A percentile compares a stretch with the other conserved stretches of the same genome.
phyloP scores from a whole-genome alignment of 495 filamentous ascomycete species.

The Talaromyces stipitatus region DNA sequence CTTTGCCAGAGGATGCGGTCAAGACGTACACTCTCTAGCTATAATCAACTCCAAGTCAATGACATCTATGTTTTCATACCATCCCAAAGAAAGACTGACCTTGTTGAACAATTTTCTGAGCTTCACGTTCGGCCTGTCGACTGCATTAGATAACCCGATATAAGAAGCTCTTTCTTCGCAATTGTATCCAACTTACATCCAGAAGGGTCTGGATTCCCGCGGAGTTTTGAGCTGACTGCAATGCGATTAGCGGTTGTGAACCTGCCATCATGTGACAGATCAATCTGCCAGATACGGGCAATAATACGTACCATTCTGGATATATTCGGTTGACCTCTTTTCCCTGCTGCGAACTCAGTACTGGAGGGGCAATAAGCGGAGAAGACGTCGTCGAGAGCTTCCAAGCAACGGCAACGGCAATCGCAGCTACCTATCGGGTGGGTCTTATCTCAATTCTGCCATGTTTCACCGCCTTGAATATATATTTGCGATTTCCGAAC shows the following conservation, averaged over 20 bases:
- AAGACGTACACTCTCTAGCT: constrained; percentile 65
- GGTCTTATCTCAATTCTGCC: not conserved
- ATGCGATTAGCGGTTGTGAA: not conserved
- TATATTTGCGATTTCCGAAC: not conserved
- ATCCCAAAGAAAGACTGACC: constrained; percentile 37
- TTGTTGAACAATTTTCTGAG: constrained; percentile 98
- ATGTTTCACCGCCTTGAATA: not conserved
- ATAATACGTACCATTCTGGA: not conserved
- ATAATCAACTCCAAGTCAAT: constrained; percentile 25
- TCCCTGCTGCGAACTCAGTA: not conserved
- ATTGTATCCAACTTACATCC: constrained; percentile 59
- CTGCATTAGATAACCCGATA: constrained; percentile 15
- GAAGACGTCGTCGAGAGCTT: not conserved
- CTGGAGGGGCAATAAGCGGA: not conserved
- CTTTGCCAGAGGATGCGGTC: too few relatives aligned
- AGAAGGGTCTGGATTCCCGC: constrained; percentile 96
- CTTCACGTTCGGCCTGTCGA: constrained; percentile 87
- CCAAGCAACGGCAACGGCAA: not conserved
- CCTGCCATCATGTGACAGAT: not conserved
- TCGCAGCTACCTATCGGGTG: not conserved
- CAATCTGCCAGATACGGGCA: not conserved
- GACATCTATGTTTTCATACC: not conserved
- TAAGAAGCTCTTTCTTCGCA: not conserved
- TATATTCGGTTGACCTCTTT: not conserved
- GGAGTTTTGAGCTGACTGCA: constrained; percentile 93